A percentile compares a stretch with the other conserved stretches of the same genome.
Evolutionary conservation across 2,329 filamentous ascomycete genomes (phyloP).

Genomic region (Fusarium keratoplasticum): DNA sequence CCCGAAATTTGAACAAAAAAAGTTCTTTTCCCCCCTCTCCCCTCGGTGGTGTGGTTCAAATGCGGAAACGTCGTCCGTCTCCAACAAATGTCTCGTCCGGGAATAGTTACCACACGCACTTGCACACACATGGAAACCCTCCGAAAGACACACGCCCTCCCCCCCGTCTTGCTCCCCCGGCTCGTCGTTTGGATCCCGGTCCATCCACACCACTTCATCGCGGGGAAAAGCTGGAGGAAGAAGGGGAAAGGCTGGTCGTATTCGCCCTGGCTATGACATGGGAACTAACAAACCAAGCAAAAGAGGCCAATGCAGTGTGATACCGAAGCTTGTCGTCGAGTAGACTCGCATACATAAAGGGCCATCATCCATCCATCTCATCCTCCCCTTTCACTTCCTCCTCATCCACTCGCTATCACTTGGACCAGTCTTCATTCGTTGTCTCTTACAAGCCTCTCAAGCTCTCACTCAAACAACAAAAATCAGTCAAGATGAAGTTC

Average conservation of each 20-base stretch:
- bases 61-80: constrained; percentile 34
- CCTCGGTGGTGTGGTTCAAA: constrained; percentile 42
- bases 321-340: background rate
- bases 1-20: background rate
- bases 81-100: background rate
- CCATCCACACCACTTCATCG: constrained; percentile 13
- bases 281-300: background rate
- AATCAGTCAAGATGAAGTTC: constrained; percentile 54
- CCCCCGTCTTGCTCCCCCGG: constrained; percentile 31
- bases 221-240: constrained; percentile 7
- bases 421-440: constrained; percentile 45
- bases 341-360: constrained; percentile 48
- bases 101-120: background rate
- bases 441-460: constrained; percentile 17
- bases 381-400: constrained; percentile 26
- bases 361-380: constrained; percentile 28
- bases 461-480: constrained; percentile 8
- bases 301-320: background rate
- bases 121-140: background rate
- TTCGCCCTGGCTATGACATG: constrained; percentile 15
- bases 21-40: constrained; percentile 20
- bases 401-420: constrained; percentile 48
- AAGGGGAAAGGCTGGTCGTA: constrained; percentile 20
- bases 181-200: constrained; percentile 37
- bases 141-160: background rate